Conservation (phyloP, 1,284 basidiomycete species). For the Violaceomyces palustris region DNA sequence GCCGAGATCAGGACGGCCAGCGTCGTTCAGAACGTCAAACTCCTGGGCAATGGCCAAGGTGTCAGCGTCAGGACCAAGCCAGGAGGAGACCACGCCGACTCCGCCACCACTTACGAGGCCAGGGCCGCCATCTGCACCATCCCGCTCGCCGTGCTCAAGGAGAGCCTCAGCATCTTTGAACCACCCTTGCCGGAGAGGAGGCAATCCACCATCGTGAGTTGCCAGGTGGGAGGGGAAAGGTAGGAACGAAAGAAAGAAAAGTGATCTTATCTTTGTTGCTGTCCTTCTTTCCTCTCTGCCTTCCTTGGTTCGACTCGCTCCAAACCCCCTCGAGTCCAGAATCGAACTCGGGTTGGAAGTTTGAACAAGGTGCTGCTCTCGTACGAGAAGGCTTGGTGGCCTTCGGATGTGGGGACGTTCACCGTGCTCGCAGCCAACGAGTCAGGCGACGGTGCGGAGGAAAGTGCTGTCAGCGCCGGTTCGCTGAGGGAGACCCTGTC, state of each 20-base stretch:
- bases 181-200: conserved; percentile 48
- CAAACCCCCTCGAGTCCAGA: too few species aligned
- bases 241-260: too few species aligned
- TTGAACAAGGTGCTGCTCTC: conserved; percentile 53
- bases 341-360: conserved; percentile 38
- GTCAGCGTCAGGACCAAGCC: conserved; percentile 24
- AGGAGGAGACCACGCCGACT: conserved; percentile 30
- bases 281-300: too few species aligned
- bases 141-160: conserved; percentile 54
- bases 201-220: conserved; percentile 47
- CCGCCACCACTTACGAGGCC: conserved; percentile 33
- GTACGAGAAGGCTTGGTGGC: conserved; percentile 57
- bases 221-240: too few species aligned
- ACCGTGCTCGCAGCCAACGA: conserved; percentile 49
- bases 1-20: conserved; percentile 50
- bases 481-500: conserved; percentile 21
- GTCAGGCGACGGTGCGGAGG: conserved; percentile 8
- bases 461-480: too few species aligned
- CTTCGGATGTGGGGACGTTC: conserved; percentile 52
- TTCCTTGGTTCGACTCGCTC: too few species aligned
- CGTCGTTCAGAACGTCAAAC: conserved; percentile 42
- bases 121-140: conserved; percentile 49
- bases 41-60: neutral
- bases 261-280: too few species aligned
- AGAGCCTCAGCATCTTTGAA: conserved; percentile 39